Evolutionary conservation across 768 basidiomycete species (phyloP), one percentile per base, ranked within the genome.

Genomic region (Mrakia blollopis): DNA sequence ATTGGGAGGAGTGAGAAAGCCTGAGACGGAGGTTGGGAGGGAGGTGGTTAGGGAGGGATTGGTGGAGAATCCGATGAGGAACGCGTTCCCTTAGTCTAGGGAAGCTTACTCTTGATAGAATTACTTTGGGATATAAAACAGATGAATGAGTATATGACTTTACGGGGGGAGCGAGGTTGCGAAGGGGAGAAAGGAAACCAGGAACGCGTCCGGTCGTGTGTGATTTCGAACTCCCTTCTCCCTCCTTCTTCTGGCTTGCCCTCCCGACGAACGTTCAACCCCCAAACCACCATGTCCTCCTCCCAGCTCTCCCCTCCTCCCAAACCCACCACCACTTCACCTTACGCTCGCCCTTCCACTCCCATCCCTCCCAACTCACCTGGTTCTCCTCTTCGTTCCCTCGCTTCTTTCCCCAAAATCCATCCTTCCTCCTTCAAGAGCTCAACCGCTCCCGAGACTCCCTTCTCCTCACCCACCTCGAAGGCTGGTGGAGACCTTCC

Each of bases 31-130:
- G 65, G 61, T 68, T 14, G 63, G 63, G 25, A 16, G 65, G n/a
- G 65, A 68, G 39, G 65, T 54, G 50, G 70, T 39, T 37, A 71
- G 50, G 76, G 67, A 39, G 62, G 76, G 71, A 37, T 35, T 67
- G 44, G 67, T 37, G n/a, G 63, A 25, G 37, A 77, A 77, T 50
- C 76, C 76, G 14, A 72, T 77, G 71, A 18, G 35, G 25, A 37
- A 35, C 16, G 76, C 76, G 5, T 77, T 77, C 72, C 76, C 76
- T 54, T 77, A 67, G 60, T 41, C 8, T 25, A 14, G 57, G 13
- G 57, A 28, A n/a, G n/a, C n/a, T n/a, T n/a, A n/a, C n/a, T n/a
- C n/a, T n/a, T n/a, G n/a, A n/a, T n/a, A n/a, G n/a, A n/a, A n/a
- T n/a, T n/a, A n/a, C n/a, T n/a, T n/a, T n/a, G n/a, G n/a, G n/a